A percentile compares a stretch with the other conserved stretches of the same genome.
Evolutionary conservation across 2,329 filamentous ascomycete genomes (phyloP).

Genomic region (Zarea fungicola): DNA sequence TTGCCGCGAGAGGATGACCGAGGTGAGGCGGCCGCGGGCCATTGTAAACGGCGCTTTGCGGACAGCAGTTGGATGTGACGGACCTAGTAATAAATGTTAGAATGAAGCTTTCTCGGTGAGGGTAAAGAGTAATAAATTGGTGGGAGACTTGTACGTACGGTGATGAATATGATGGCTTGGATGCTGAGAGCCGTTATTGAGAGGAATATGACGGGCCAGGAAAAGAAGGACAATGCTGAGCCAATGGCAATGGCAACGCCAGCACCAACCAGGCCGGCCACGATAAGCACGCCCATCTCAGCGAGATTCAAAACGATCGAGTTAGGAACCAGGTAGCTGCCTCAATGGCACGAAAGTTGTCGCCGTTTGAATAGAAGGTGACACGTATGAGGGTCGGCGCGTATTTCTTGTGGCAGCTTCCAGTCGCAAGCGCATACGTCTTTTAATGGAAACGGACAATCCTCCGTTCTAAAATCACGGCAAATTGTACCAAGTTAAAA

Average conservation of each 20-base stretch:
- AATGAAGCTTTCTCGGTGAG: too few species aligned
- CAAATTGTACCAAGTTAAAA: too few species aligned
- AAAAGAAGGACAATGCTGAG: conserved; percentile 9
- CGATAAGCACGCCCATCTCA: neutral
- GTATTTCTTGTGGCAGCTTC: too few species aligned
- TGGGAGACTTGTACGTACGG: conserved; percentile 20
- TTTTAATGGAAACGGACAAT: too few species aligned
- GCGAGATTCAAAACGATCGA: too few species aligned
- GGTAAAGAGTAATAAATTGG: conserved; percentile 8
- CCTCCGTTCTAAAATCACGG: too few species aligned
- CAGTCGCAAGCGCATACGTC: too few species aligned
- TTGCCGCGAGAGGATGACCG: neutral
- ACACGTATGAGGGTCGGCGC: too few species aligned
- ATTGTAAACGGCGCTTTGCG: conserved; percentile 17
- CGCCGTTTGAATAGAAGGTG: too few species aligned
- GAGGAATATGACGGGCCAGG: conserved; percentile 12
- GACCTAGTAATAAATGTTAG: conserved; percentile 19
- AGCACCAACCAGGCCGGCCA: neutral
- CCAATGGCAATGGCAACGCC: neutral
- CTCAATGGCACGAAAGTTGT: too few species aligned
- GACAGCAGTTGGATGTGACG: conserved; percentile 26
- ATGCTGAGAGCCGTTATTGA: conserved; percentile 18
- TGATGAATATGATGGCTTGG: conserved; percentile 23
- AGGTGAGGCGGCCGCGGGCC: neutral
- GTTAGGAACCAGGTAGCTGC: too few species aligned